Evolutionary conservation across 768 basidiomycete species (phyloP), one percentile per base, ranked within the genome.

Genomic region (Cystobasidium onofrii): DNA sequence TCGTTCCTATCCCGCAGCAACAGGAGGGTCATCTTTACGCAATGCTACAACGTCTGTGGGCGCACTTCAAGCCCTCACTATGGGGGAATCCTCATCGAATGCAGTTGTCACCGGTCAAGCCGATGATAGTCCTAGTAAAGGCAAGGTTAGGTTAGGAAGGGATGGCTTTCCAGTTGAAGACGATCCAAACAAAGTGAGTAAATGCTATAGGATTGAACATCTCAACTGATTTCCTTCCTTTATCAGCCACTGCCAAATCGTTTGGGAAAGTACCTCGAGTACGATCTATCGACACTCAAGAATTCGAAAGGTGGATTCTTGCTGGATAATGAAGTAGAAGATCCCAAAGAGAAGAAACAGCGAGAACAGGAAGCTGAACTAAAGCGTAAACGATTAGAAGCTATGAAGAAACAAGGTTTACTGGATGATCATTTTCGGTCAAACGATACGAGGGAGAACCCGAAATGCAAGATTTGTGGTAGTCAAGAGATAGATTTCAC

Each of bases 221-320:
- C 15, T 39, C 39, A 15, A 39, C 39, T 39, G 39, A 39, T 15
- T 39, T 15, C n/a, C 61, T 63, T 63, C 4, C 29, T 61, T 18
- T 61, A 50, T 20, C 69, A 71, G 69, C 69, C 69, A 39, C 29
- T 71, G 43, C 69, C 69, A 17, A 71, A 71, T 31, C 69, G 69
- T 6, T 44, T 71, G 34, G 69, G 69, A 6, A 67, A 75, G 46
- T 75, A 74, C 50, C 65, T 75, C n/a, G 74, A 75, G 23, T 75
- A 75, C 52, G 74, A 75, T 50, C 70, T 75, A n/a, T 75, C 74
- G 2, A 75, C 74, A 17, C 60, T 75, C 34, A 75, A 75, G 74
- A 97, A 99, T 81, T 89, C 92, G 9, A 90, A 93, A 80, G 96
- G 95, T 64, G 96, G 96, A 0, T 99, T 97, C 81, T 82, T 99